Percentiles rank a stretch among this genome's conserved stretches.
phyloP scores from a whole-genome alignment of 139 green algal species.

The Desmodesmus armatus region DNA sequence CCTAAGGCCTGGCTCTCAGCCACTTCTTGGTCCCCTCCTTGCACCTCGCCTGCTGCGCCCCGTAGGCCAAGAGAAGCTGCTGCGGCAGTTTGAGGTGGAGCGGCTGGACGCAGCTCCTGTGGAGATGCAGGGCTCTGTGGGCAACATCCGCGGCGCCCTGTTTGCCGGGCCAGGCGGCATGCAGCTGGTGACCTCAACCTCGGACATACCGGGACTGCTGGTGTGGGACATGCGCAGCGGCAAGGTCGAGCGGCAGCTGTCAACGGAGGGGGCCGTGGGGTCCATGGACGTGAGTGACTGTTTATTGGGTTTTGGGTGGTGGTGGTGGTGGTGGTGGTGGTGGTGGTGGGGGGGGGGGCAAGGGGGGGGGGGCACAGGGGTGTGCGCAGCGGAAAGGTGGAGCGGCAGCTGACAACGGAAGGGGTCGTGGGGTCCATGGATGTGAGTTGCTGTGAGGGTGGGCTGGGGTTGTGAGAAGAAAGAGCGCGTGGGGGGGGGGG shows the following conservation, averaged over 20 bases:
- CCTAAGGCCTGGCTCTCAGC: too few species aligned
- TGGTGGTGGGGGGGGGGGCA: background rate
- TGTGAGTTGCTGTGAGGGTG: background rate
- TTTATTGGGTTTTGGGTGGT: background rate
- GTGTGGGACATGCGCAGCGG: slow-evolving; percentile 87
- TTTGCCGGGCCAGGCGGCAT: slow-evolving; percentile 83
- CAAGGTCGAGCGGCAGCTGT: slow-evolving; percentile 70
- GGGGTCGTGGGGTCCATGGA: background rate
- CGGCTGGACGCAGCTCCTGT: slow-evolving; percentile 75
- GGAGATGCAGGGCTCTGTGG: slow-evolving; percentile 47
- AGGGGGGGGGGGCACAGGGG: background rate
- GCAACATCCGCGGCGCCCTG: slow-evolving; percentile 70
- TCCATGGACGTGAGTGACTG: slow-evolving; percentile 84
- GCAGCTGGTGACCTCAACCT: slow-evolving; percentile 61
- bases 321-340: background rate
- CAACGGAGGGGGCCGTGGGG: slow-evolving; percentile 74
- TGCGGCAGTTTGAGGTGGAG: slow-evolving; percentile 94
- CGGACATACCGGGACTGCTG: slow-evolving; percentile 15
- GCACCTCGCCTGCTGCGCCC: slow-evolving; percentile 42
- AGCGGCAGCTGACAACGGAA: too few species aligned
- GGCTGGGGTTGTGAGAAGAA: too few species aligned
- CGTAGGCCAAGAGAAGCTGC: slow-evolving; percentile 85
- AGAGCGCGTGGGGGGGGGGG: too few species aligned
- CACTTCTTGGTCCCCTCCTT: too few species aligned
- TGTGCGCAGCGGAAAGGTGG: too few species aligned